A percentile compares a stretch with the other conserved stretches of the same genome.
phyloP scores from a whole-genome alignment of 495 filamentous ascomycete genomes.

The Halenospora varia region DNA sequence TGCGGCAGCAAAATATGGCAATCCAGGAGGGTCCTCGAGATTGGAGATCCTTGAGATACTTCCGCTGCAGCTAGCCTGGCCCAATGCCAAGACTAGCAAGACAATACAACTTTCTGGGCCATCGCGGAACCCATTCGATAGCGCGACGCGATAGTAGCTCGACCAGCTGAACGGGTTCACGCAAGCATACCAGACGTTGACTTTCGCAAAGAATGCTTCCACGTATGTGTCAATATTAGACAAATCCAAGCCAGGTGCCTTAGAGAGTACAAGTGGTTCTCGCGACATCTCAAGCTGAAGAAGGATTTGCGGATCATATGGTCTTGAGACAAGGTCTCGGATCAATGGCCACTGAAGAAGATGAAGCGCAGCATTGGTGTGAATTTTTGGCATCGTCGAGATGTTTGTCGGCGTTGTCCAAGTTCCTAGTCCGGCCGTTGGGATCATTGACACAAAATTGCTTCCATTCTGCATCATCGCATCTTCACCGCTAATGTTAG shows the following conservation, averaged over 20 bases:
- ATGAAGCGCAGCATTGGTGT: constrained; percentile 75
- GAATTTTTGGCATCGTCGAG: constrained; percentile 78
- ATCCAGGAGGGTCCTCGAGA: constrained; percentile 70
- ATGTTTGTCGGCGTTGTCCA: constrained; percentile 71
- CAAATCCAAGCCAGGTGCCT: constrained; percentile 60
- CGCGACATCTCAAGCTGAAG: constrained; percentile 79
- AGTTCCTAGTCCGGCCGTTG: constrained; percentile 64
- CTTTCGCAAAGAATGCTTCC: constrained; percentile 71
- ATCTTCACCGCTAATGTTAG: constrained; percentile 62
- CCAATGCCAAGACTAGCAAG: constrained; percentile 73
- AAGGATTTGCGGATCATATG: constrained; percentile 73
- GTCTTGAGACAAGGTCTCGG: constrained; percentile 67
- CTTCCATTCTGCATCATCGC: constrained; percentile 39
- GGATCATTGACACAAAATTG: constrained; percentile 54
- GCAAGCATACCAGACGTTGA: constrained; percentile 82
- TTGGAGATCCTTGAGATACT: constrained; percentile 69
- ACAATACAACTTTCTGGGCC: constrained; percentile 80
- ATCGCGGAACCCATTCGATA: constrained; percentile 67
- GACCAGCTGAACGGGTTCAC: constrained; percentile 81
- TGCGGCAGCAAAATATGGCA: constrained; percentile 74
- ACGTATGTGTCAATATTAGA: constrained; percentile 72
- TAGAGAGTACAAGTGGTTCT: constrained; percentile 63
- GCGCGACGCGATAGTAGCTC: constrained; percentile 67
- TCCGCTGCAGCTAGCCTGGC: constrained; percentile 63
- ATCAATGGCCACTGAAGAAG: constrained; percentile 79